phyloP scores from a whole-genome alignment of 257 asterid genomes.

The Forsythia suspensa region DNA sequence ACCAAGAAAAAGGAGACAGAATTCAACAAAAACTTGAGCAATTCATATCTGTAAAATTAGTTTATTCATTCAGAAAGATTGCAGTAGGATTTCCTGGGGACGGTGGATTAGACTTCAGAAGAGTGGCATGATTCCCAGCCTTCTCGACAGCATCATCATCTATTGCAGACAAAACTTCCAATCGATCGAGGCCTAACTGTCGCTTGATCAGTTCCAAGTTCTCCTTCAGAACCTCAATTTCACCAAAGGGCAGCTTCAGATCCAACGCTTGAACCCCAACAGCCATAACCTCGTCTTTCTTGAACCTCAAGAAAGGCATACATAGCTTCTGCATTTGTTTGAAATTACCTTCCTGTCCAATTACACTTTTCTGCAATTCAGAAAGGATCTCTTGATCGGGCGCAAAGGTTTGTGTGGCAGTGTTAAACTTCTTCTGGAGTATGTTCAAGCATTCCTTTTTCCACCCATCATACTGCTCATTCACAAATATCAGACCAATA shows the following conservation, averaged over 20 bases:
- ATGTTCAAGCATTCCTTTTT: constrained; percentile 70
- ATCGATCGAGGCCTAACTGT: constrained; percentile 73
- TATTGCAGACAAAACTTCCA: constrained; percentile 57
- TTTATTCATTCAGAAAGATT: constrained; percentile 46
- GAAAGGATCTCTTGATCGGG: constrained; percentile 75
- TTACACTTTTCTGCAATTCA: constrained; percentile 63
- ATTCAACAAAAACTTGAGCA: neutral
- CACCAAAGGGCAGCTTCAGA: constrained; percentile 81
- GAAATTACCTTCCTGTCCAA: constrained; percentile 60
- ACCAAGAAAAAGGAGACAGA: neutral
- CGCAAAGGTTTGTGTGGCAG: constrained; percentile 50
- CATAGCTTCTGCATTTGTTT: constrained; percentile 76
- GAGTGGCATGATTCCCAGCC: constrained; percentile 55
- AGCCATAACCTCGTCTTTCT: constrained; percentile 69
- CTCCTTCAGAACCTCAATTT: constrained; percentile 65
- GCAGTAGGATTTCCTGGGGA: constrained; percentile 91
- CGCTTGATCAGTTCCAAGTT: constrained; percentile 68
- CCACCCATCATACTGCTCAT: constrained; percentile 91
- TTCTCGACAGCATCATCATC: constrained; percentile 48
- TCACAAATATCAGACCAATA: constrained; percentile 60
- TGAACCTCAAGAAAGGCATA: constrained; percentile 92
- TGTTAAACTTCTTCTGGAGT: constrained; percentile 57
- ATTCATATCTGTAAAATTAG: neutral
- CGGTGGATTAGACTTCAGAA: constrained; percentile 69
- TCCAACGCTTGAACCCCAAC: constrained; percentile 82